Conservation (phyloP, 129 eudicot genomes). For the Erigeron canadensis region DNA sequence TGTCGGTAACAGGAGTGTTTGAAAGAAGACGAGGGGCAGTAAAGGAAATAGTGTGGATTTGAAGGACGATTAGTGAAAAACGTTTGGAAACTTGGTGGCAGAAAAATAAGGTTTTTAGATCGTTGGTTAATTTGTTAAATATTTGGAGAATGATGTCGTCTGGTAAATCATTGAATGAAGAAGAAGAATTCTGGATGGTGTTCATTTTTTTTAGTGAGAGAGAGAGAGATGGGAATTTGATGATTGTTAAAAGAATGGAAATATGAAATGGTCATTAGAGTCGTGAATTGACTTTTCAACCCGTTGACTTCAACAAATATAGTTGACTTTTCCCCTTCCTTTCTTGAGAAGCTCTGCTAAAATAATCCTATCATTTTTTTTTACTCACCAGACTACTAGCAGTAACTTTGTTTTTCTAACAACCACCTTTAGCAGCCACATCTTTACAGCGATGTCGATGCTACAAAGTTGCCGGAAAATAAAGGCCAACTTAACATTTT, state of each 20-base stretch:
- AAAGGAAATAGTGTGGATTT: conserved; percentile 28
- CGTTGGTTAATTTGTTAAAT: conserved; percentile 17
- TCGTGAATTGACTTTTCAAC: too few relatives aligned
- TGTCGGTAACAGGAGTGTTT: conserved; percentile 7
- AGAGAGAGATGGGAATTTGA: neutral
- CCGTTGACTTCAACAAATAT: too few relatives aligned
- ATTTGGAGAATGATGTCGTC: conserved; percentile 37
- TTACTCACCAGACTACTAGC: too few relatives aligned
- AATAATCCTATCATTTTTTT: too few relatives aligned
- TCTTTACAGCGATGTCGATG: too few relatives aligned
- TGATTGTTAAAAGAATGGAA: neutral
- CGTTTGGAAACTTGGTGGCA: conserved; percentile 38
- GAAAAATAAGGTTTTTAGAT: conserved; percentile 33
- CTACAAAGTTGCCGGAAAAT: too few relatives aligned
- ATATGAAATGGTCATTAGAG: too few relatives aligned
- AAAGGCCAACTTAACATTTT: too few relatives aligned
- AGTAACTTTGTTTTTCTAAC: too few relatives aligned
- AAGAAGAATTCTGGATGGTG: conserved; percentile 7
- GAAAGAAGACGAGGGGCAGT: conserved; percentile 20
- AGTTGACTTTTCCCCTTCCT: too few relatives aligned
- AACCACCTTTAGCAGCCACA: too few relatives aligned
- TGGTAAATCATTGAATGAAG: conserved; percentile 28
- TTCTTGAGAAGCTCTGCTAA: too few relatives aligned
- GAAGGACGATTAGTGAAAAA: conserved; percentile 29
- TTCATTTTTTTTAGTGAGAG: conserved; percentile 13